Percentiles rank a stretch among this genome's conserved stretches.
phyloP scores from a whole-genome alignment of 2,329 filamentous ascomycete species.

The Domatiomyces globalis region DNA sequence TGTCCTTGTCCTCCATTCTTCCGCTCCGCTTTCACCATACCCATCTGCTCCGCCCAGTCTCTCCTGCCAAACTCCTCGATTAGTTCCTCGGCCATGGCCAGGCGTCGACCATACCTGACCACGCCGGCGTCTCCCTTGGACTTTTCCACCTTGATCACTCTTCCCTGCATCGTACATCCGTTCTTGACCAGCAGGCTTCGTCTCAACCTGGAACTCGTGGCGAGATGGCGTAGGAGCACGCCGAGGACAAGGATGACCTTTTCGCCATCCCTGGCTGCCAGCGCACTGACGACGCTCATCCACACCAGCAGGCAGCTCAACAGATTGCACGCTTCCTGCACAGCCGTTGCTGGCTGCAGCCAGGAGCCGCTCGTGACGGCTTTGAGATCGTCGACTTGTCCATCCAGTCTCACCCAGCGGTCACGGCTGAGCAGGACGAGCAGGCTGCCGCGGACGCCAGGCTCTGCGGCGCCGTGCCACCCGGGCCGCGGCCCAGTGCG shows the following conservation, averaged over 20 bases:
- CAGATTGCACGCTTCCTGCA: conserved; percentile 31
- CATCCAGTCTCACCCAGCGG: conserved; percentile 39
- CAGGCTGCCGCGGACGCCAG: conserved; percentile 32
- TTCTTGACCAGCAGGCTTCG: no score
- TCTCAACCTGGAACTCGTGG: no score
- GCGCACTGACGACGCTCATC: conserved; percentile 40
- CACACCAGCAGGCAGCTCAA: conserved; percentile 44
- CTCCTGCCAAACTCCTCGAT: conserved; percentile 23
- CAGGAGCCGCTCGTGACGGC: conserved; percentile 45
- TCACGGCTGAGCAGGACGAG: conserved; percentile 40
- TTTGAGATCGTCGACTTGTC: conserved; percentile 42
- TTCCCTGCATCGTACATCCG: conserved; percentile 37
- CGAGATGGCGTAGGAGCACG: conserved; percentile 37
- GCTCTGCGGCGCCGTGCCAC: conserved; percentile 27
- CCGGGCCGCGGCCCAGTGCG: conserved; percentile 23
- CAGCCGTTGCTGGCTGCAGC: conserved; percentile 38
- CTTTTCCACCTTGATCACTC: conserved; percentile 20
- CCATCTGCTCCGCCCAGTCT: conserved; percentile 27
- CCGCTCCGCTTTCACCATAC: conserved; percentile 21
- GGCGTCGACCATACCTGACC: conserved; percentile 22
- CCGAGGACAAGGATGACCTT: conserved; percentile 39
- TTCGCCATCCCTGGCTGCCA: conserved; percentile 41
- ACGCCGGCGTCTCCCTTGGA: conserved; percentile 7
- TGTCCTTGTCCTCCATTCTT: not conserved
- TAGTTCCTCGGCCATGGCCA: conserved; percentile 27